Base-by-base conservation (phyloP, 306 rosid genomes). In the Acacia melanoxylon region DNA sequence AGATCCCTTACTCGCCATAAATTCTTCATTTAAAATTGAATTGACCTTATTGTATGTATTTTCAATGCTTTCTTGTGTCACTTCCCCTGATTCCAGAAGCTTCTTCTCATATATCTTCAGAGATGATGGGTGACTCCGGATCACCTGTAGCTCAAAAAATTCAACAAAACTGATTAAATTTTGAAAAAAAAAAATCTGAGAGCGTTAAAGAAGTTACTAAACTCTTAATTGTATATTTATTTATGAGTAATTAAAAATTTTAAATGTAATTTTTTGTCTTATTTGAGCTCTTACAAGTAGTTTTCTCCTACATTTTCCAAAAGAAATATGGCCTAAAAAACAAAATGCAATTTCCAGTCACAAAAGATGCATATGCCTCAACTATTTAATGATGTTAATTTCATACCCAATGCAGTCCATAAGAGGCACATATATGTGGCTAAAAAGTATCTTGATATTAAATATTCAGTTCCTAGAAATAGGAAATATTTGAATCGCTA, bases 1-100 rank as follows among this genome's bases (percentile, higher is more conserved):
- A 62, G 91, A 89, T 80, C 92, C 99, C 85, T 95, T 95, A 89
- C 99, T 93, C 10, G 95, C 90, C 83, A 85, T 68, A 80, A 93
- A 91, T 76, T 95, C 98, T 85, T 93, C 94, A 58, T 91, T 92
- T 14, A 95, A 89, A 81, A 92, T 93, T 70, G 87, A 67, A 66
- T 61, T 85, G 49, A 95, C 93, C 87, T 93, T 95, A 35, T 83
- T 81, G 7, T 89, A 88, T 84, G 92, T 87, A 82, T 62, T 89
- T 78, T 92, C 93, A 76, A 93, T 76, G 68, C 89, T 93, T 65
- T 90, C 94, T 72, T 83, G 84, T 56, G 84, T 81, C 83, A 87
- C 89, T 82, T 89, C 93, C 77, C 91, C 96, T 48, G 81, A 87
- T 73, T 91, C 94, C 84, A 93, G 76, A 51, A 95, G 95, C 67